phyloP scores from a whole-genome alignment of 2,329 filamentous ascomycete species.

The Aspergillus awamori region DNA sequence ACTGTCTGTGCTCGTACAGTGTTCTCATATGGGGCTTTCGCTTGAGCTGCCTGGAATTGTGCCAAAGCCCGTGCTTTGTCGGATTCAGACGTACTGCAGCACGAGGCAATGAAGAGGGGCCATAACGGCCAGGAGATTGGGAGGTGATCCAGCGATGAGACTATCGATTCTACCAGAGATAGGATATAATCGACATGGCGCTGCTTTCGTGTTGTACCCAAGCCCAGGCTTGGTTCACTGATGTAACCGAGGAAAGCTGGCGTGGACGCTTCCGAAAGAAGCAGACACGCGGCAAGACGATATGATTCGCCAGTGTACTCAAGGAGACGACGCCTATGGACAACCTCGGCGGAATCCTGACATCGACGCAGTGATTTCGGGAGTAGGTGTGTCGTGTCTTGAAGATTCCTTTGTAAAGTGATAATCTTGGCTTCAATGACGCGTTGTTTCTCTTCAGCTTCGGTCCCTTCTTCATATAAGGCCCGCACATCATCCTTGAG shows the following conservation, averaged over 20 bases:
- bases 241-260: constrained; percentile 4
- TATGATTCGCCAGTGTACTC: constrained; percentile 4
- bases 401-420: not conserved
- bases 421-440: not conserved
- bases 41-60: not conserved
- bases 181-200: not conserved
- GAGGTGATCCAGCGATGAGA: not conserved
- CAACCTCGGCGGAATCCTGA: not conserved
- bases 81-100: not conserved
- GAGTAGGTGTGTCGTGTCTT: not conserved
- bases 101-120: constrained; percentile 6
- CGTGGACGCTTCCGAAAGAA: constrained; percentile 5
- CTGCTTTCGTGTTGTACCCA: not conserved
- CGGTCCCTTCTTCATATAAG: not conserved
- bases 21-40: constrained; percentile 7
- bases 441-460: not conserved
- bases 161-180: not conserved
- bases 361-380: not conserved
- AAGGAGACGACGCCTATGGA: not conserved
- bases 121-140: constrained; percentile 8
- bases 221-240: no score
- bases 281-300: constrained; percentile 4
- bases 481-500: not conserved
- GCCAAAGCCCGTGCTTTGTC: not conserved
- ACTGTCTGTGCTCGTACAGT: constrained; percentile 4